Conservation (phyloP, 2,329 filamentous ascomycete genomes). For the Talaromyces sp. region DNA sequence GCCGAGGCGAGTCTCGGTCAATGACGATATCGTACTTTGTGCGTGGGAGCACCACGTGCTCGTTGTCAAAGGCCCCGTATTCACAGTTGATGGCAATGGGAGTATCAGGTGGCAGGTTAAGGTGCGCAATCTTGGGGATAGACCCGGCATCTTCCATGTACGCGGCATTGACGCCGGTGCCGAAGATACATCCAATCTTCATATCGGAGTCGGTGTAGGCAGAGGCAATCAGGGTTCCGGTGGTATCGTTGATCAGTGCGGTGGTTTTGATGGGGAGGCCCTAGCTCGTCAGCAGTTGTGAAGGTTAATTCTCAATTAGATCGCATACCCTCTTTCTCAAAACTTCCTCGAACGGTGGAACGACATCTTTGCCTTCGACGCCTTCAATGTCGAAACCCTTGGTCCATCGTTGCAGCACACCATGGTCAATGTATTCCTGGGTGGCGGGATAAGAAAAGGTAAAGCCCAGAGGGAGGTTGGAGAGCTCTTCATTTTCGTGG, state of each 20-base stretch:
- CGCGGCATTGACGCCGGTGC: slow-evolving; percentile 94
- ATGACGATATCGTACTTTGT: slow-evolving; percentile 84
- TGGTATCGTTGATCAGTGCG: slow-evolving; percentile 96
- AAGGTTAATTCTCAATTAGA: neutral
- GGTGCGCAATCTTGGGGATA: slow-evolving; percentile 87
- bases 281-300: slow-evolving; percentile 37
- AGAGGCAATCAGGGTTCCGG: slow-evolving; percentile 92
- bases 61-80: slow-evolving; percentile 95
- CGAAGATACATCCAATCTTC: slow-evolving; percentile 96
- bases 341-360: slow-evolving; percentile 79
- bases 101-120: slow-evolving; percentile 78
- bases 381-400: slow-evolving; percentile 95
- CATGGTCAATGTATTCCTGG: slow-evolving; percentile 89
- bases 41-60: slow-evolving; percentile 78
- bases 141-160: slow-evolving; percentile 94
- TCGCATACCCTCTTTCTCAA: slow-evolving; percentile 59
- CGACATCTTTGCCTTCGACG: slow-evolving; percentile 85
- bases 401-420: slow-evolving; percentile 90
- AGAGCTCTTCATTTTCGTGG: slow-evolving; percentile 61
- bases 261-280: slow-evolving; percentile 87
- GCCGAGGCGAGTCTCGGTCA: slow-evolving; percentile 85
- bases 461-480: slow-evolving; percentile 74
- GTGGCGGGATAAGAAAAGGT: slow-evolving; percentile 95
- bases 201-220: slow-evolving; percentile 92
- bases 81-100: slow-evolving; percentile 98